Evolutionary conservation across 2,329 filamentous ascomycete genomes (phyloP), one percentile per base, ranked within the genome.

Genomic region (Endoconidiophora polonica): DNA sequence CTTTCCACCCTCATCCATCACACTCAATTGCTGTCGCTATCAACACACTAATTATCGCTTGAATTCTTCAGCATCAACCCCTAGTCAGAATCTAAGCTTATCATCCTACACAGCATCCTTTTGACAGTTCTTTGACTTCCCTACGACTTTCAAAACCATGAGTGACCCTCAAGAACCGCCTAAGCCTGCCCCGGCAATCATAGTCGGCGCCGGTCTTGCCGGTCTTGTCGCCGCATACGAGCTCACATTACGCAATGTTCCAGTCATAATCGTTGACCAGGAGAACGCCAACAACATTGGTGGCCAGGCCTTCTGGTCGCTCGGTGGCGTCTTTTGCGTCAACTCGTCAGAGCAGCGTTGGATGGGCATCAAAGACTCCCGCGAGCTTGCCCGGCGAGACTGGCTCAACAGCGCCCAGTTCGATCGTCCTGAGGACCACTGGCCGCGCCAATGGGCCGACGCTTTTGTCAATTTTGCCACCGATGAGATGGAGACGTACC

Each of bases 271-370:
- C 40, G 48, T 79, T 46, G 76, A 79, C 61, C 76, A 79, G 58
- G 76, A 79, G 58, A 73, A 71, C 52, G 66, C 65, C 26, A 60
- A 66, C 54, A 77, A 68, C 56, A 64, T 79, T 7, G 76, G 76
- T 52, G 76, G 76, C 2, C 76, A 79, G 60, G 76, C 76, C 5
- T 79, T 78, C 58, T 79, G 75, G 74, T 79, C 76, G 3, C 68
- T 79, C 1, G 76, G 76, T 33, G 76, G 76, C 36, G 59, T 79
- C 23, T 79, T 79, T 62, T 67, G 71, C 61, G 75, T 79, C 50
- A 60, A 79, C 62, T 76, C 73, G 6, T 58, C 68, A 6, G 66
- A 71, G 54, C 76, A 79, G 63, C 70, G 75, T 3, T 68, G 71
- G 49, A 64, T 72, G 60, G 76, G 76, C 55, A 75, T 79, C 63